Evolutionary conservation across 139 green algal genomes (phyloP).

Genomic region (Picochlorum sp.): DNA sequence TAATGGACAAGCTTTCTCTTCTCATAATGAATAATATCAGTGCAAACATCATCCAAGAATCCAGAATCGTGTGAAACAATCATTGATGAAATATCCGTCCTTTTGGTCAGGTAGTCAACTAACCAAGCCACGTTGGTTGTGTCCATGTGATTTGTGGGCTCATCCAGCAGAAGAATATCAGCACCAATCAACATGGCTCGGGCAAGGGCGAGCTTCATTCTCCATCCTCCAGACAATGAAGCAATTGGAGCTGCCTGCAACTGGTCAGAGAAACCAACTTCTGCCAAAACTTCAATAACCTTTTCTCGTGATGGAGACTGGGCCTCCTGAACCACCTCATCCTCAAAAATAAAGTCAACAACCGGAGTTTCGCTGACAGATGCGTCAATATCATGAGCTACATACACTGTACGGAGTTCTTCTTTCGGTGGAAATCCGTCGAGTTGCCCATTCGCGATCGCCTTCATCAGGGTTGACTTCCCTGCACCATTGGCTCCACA

Average conservation of each 20-base stretch:
- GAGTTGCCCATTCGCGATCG: conserved; percentile 60
- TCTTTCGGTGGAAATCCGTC: conserved; percentile 59
- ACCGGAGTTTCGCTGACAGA: conserved; percentile 15
- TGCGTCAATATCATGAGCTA: conserved; percentile 58
- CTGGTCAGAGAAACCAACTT: conserved; percentile 39
- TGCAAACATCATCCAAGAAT: conserved; percentile 68
- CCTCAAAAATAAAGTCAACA: conserved; percentile 39
- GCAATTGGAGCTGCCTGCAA: conserved; percentile 28
- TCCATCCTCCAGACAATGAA: conserved; percentile 60
- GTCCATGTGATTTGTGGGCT: conserved; percentile 59
- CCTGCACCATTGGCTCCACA: conserved; percentile 52
- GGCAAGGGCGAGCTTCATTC: conserved; percentile 71
- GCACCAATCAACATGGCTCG: conserved; percentile 55
- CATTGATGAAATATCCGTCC: conserved; percentile 39
- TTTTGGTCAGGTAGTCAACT: conserved; percentile 46
- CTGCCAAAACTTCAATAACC: conserved; percentile 30
- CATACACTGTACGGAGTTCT: conserved; percentile 50
- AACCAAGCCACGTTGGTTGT: conserved; percentile 62
- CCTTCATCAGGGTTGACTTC: conserved; percentile 62
- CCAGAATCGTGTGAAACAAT: conserved; percentile 67
- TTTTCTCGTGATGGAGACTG: conserved; percentile 18
- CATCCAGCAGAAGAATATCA: conserved; percentile 52
- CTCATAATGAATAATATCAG: conserved; percentile 67
- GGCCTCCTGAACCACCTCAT: conserved; percentile 36
- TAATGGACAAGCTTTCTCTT: conserved; percentile 57